Percentiles rank a stretch among this genome's conserved stretches.
Evolutionary conservation across 495 filamentous ascomycete genomes (phyloP).

Genomic region (Penicillium ucsense): DNA sequence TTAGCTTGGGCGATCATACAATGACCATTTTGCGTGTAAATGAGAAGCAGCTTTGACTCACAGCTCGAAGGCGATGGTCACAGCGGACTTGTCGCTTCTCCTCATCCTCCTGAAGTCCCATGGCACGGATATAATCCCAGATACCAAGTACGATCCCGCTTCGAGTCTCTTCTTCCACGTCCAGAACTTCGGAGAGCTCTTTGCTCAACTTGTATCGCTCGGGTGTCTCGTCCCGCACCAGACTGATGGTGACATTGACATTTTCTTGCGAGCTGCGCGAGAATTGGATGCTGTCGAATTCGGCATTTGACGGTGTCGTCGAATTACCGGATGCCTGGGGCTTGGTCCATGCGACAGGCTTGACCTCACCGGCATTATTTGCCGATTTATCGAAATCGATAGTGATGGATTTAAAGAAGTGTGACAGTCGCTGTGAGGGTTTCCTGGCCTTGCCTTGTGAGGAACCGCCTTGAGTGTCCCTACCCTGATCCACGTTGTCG

Average conservation of each 20-base stretch:
- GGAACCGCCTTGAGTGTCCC: constrained; percentile 17
- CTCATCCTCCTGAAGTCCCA: constrained; percentile 82
- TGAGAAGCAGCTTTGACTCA: constrained; percentile 28
- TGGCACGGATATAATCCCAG: constrained; percentile 88
- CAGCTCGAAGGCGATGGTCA: constrained; percentile 67
- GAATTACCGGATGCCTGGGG: constrained; percentile 46
- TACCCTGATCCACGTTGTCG: constrained; percentile 55
- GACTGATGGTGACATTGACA: constrained; percentile 78
- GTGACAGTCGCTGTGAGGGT: constrained; percentile 59
- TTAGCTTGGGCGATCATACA: background rate
- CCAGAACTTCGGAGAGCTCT: constrained; percentile 73
- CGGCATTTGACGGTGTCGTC: constrained; percentile 42
- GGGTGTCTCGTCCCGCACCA: constrained; percentile 74
- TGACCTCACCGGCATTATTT: constrained; percentile 42
- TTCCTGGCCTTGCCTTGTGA: constrained; percentile 36
- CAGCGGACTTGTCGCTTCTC: constrained; percentile 87
- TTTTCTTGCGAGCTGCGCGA: constrained; percentile 89
- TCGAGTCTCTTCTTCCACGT: constrained; percentile 76
- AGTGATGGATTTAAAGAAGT: constrained; percentile 89
- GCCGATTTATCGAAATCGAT: constrained; percentile 69
- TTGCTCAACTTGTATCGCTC: constrained; percentile 74
- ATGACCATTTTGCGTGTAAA: no score
- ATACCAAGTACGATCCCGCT: constrained; percentile 80
- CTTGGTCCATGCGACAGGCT: constrained; percentile 66
- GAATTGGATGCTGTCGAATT: constrained; percentile 89